These are phyloP conservation scores for Aureobasidium sp. DNA, from an alignment of 2,329 filamentous ascomycete species.

Conservation along the genomic window DNA sequence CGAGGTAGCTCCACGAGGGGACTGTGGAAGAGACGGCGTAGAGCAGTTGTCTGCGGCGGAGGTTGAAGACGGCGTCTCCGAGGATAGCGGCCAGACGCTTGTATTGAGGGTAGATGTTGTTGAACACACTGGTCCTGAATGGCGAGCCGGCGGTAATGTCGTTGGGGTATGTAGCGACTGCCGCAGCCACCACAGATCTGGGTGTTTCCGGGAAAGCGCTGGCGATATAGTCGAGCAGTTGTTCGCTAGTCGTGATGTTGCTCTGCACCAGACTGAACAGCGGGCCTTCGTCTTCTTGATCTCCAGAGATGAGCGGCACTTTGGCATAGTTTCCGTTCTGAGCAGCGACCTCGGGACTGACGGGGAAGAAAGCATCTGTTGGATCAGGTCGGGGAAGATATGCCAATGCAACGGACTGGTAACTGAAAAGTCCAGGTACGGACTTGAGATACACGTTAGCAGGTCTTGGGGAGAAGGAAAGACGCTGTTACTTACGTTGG, in stretches of 20 bases:
- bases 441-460: conserved; percentile 28
- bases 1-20: conserved; percentile 65
- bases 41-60: conserved; percentile 60
- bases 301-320: conserved; percentile 58
- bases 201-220: conserved; percentile 54
- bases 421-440: conserved; percentile 59
- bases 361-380: conserved; percentile 46
- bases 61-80: conserved; percentile 66
- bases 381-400: conserved; percentile 65
- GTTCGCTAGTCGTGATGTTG: conserved; percentile 54
- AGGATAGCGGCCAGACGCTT: conserved; percentile 68
- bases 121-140: conserved; percentile 58
- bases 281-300: conserved; percentile 75
- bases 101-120: conserved; percentile 67
- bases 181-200: conserved; percentile 34
- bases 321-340: conserved; percentile 45
- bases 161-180: conserved; percentile 57
- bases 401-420: conserved; percentile 59
- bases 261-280: conserved; percentile 61
- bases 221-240: conserved; percentile 54
- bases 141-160: conserved; percentile 54
- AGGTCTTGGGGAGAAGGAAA: background rate
- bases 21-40: conserved; percentile 39
- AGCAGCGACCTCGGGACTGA: conserved; percentile 53
- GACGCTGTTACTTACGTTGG: conserved; percentile 34